These are phyloP conservation scores for Aspergillus sclerotiicarbonarius DNA, from an alignment of 495 filamentous ascomycete genomes.

Conservation along the genomic window DNA sequence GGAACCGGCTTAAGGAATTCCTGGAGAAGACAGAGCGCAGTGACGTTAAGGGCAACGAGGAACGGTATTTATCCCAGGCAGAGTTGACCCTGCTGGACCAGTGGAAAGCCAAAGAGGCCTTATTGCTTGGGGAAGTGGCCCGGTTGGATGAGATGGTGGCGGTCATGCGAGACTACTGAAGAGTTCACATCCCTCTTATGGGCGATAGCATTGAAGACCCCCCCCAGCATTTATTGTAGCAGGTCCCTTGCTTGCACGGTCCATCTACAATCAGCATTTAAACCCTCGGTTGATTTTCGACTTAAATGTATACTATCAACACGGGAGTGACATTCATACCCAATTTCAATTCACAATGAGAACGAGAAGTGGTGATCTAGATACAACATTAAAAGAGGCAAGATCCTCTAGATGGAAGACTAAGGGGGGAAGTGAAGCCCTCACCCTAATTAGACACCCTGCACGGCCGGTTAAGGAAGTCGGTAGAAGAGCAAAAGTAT, in stretches of 20 bases:
- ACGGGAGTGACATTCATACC: not conserved
- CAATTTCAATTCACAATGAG: not conserved
- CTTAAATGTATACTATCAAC: not conserved
- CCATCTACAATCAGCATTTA: not conserved
- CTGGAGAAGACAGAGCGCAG: slow-evolving; percentile 74
- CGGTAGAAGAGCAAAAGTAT: no score
- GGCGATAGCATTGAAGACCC: slow-evolving; percentile 11
- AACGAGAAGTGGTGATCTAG: not conserved
- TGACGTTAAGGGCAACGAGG: slow-evolving; percentile 79
- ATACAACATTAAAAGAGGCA: not conserved
- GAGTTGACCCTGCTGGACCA: slow-evolving; percentile 64
- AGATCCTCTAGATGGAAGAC: not conserved
- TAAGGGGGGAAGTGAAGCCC: not conserved
- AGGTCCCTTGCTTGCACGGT: not conserved
- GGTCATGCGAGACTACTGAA: slow-evolving; percentile 76
- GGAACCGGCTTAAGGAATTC: slow-evolving; percentile 61
- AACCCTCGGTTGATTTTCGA: not conserved
- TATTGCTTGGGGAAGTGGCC: slow-evolving; percentile 70
- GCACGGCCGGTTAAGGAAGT: not conserved
- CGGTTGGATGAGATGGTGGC: slow-evolving; percentile 83
- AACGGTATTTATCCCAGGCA: slow-evolving; percentile 65
- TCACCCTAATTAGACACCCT: not conserved
- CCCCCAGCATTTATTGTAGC: not conserved
- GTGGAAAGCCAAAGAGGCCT: slow-evolving; percentile 71
- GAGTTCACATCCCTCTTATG: not conserved